These are phyloP conservation scores for Trichosanthes cucumerina DNA, from an alignment of 306 rosid genomes.

Conservation along the genomic window DNA sequence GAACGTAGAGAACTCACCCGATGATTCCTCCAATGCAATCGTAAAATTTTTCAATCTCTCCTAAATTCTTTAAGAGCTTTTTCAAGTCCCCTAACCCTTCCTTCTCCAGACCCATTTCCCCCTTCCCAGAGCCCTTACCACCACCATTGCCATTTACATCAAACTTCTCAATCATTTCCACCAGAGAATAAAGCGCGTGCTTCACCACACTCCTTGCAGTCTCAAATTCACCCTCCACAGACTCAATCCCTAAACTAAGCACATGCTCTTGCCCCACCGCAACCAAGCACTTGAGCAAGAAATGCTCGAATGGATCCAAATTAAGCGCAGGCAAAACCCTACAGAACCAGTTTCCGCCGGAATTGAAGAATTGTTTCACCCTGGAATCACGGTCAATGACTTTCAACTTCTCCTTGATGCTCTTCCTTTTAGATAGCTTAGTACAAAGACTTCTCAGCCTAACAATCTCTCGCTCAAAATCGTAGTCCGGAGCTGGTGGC, in stretches of 20 bases:
- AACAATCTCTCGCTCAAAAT: conserved; percentile 47
- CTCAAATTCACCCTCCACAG: conserved; percentile 21
- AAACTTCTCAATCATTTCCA: conserved; percentile 63
- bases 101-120: conserved; percentile 30
- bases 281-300: conserved; percentile 63
- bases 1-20: conserved; percentile 45
- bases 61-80: conserved; percentile 45
- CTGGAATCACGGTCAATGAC: conserved; percentile 50
- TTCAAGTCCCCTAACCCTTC: conserved; percentile 50
- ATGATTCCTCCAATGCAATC: conserved; percentile 93
- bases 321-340: conserved; percentile 27
- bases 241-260: conserved; percentile 32
- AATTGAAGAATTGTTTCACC: conserved; percentile 50
- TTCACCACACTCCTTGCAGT: conserved; percentile 40
- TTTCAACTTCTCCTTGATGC: conserved; percentile 28
- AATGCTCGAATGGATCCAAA: conserved; percentile 28
- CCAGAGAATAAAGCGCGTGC: conserved; percentile 57
- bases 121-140: conserved; percentile 23
- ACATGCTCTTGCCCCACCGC: conserved; percentile 83
- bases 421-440: conserved; percentile 26
- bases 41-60: conserved; percentile 65
- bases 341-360: conserved; percentile 18
- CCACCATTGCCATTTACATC: conserved; percentile 25
- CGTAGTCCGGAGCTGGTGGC: conserved; percentile 41
- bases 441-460: conserved; percentile 47